A percentile compares a stretch with the other conserved stretches of the same genome.
Conservation (phyloP, 2,329 filamentous ascomycete genomes). For the Beauveria scarabaeidicola region DNA sequence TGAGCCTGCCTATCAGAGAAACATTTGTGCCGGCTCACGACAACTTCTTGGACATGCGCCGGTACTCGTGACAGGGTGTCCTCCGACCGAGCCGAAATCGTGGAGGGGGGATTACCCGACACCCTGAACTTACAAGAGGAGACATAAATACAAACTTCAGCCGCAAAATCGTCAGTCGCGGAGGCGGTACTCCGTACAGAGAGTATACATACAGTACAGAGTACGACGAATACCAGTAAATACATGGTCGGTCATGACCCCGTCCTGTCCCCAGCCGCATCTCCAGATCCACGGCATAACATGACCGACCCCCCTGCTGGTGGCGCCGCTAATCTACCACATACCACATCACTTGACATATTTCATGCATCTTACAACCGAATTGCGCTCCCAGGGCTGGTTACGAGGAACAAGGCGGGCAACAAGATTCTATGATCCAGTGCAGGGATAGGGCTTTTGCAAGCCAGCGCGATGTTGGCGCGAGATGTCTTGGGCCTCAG, state of each 20-base stretch:
- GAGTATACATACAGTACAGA: too few relatives aligned
- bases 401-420: not conserved
- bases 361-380: not conserved
- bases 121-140: not conserved
- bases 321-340: not conserved
- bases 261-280: not conserved
- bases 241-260: not conserved
- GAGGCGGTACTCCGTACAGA: too few relatives aligned
- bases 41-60: not conserved
- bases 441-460: not conserved
- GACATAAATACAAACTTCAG: not conserved
- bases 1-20: not conserved
- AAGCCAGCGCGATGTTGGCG: not conserved
- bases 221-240: too few relatives aligned
- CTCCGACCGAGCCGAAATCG: not conserved
- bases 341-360: not conserved
- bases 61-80: not conserved
- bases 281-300: not conserved
- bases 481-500: not conserved
- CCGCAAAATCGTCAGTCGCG: not conserved
- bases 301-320: not conserved
- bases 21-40: not conserved
- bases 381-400: too few relatives aligned
- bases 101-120: not conserved
- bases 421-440: not conserved